Evolutionary conservation across 768 basidiomycete species (phyloP), one percentile per base, ranked within the genome.

Genomic region (Boletus vermiculosoides): DNA sequence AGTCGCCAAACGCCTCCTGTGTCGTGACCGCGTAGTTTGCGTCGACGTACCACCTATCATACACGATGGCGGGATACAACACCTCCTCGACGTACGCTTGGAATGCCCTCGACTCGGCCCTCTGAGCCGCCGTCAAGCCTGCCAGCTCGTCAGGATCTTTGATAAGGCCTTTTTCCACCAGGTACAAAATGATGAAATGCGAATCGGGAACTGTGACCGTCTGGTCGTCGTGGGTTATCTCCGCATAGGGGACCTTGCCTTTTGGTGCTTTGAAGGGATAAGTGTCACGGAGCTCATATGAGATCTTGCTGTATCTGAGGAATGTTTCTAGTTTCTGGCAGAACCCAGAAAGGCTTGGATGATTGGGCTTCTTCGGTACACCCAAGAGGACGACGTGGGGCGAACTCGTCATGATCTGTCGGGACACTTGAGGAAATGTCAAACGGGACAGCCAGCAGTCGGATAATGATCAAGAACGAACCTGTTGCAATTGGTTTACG

Each of bases 311-410:
- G 30, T 64, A 64, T 54, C 63, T 62, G 15, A 73, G 70, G 56
- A 71, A 73, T 7, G 61, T 59, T 53, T 73, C 73, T 3, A 73
- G 59, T 36, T 73, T 73, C 58, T 74, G 68, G 58, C 72, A 74
- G 57, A 70, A 73, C 8, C 68, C 70, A 20, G 72, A 74, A 1
- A 39, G 13, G 23, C 68, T 70, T 22, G 72, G 66, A 3, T 22
- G 45, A 37, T 65, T 49, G 18, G 49, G 50, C 18, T 54, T 50
- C 50, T 70, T 73, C 8, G 62, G 52, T 1, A 68, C 61, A 33
- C 64, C 72, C 39, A 64, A 56, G 16, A 72, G 65, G n/a, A 71
- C 52, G 45, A 71, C 65, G 37, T 60, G 69, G 20, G 63, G 52
- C 18, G 61, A 33, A 20, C 6, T 51, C 22, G 66, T n/a, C 66